Base-by-base conservation (phyloP, 2,329 filamentous ascomycete genomes). In the Tolypocladium tropicale region DNA sequence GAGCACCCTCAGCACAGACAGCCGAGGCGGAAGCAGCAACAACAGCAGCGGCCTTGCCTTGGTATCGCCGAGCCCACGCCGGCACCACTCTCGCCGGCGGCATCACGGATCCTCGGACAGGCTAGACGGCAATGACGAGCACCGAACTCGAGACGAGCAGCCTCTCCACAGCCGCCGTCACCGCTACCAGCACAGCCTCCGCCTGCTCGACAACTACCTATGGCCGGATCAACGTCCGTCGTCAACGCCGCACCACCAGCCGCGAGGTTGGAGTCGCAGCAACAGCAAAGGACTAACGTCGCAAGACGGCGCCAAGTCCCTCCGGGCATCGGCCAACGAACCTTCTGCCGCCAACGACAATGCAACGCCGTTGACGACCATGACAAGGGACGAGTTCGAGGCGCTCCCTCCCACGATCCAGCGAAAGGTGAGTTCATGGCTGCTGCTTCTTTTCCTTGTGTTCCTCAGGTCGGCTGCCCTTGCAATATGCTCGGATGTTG, bases 331-430 rank as follows among this genome's bases (percentile, higher is more conserved):
- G 49, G 64, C 62, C 23, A 63, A 69, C 43, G 60, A 54, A 23
- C 56, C 52, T 41, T 54, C 57, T 25, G 54, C 58, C 30, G 54
- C 60, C 16, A 56, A 59, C 30, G 61, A 63, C n/a, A 61, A 57
- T 53, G 59, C 58, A n/a, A 59, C 65, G 52, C 64, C 65, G 41
- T 65, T 67, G 33, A 62, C 59, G 52, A 60, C 58, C 25, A 70
- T 73, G 60, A 73, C 72, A 2, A 71, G 61, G 58, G 65, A 70
- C 34, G 71, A 74, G 54, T 81, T 80, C 57, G 76, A 81, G 60
- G 74, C 75, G 43, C 69, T 83, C 12, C 80, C 80, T 23, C 77
- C 76, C 28, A 78, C 78, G 18, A 74, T 83, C 54, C 74, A 78
- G 63, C 74, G 80, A 68, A 83, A 83, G 72, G 80, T 83, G 70